A percentile compares a stretch with the other conserved stretches of the same genome.
These are phyloP conservation scores for Simmondsia chinensis DNA, from an alignment of 148 eudicot genomes.

Conservation along the genomic window DNA sequence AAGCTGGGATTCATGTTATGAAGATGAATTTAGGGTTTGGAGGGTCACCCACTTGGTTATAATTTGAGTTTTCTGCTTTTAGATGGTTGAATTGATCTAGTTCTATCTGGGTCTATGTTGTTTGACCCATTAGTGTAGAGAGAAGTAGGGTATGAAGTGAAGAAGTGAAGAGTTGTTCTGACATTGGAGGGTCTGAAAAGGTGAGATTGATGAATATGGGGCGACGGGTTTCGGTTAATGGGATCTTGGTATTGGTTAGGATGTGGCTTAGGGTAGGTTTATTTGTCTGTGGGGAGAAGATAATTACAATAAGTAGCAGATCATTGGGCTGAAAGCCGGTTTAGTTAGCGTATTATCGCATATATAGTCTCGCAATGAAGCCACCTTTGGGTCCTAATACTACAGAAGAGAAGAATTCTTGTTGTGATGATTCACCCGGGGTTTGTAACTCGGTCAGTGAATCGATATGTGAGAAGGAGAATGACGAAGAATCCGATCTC, in stretches of 20 bases:
- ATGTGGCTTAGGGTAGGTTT: constrained; percentile 28
- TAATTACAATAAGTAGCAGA: constrained; percentile 14
- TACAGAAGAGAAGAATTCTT: constrained; percentile 16
- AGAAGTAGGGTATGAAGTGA: neutral
- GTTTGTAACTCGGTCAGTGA: constrained; percentile 6
- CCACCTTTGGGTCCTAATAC: constrained; percentile 20
- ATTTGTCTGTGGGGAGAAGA: constrained; percentile 25
- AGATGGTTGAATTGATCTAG: constrained; percentile 1
- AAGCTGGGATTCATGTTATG: too few species aligned
- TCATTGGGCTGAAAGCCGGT: constrained; percentile 22
- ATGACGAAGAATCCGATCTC: constrained; percentile 9
- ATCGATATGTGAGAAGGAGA: constrained; percentile 13
- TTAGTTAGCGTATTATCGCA: constrained; percentile 7
- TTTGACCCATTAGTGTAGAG: neutral
- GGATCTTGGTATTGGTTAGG: constrained; percentile 12
- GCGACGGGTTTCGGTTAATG: constrained; percentile 20
- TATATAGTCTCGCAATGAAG: constrained; percentile 20
- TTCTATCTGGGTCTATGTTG: too few species aligned
- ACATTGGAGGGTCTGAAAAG: neutral
- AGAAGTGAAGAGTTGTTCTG: neutral
- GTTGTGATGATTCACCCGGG: constrained; percentile 18
- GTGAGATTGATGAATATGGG: constrained; percentile 8
- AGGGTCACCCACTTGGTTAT: too few species aligned
- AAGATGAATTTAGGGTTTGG: too few species aligned
- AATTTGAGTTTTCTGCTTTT: neutral